phyloP scores from a whole-genome alignment of 192 early-diverging fungal genomes.

The Pilaira anomala region DNA sequence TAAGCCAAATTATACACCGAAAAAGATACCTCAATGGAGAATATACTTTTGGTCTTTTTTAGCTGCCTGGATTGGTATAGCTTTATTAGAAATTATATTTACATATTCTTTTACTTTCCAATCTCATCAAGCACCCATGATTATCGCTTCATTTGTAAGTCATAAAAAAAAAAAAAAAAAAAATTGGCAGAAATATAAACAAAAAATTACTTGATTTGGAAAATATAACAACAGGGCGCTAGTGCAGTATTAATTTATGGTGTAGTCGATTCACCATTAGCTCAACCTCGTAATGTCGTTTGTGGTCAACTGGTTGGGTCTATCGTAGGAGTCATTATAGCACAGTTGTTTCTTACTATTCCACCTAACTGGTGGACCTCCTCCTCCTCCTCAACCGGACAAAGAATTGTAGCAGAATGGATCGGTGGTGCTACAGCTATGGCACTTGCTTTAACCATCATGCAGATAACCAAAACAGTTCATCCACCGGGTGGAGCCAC shows the following conservation, averaged over 20 bases:
- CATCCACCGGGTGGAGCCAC: constrained; percentile 57
- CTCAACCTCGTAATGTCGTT: constrained; percentile 53
- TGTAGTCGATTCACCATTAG: constrained; percentile 55
- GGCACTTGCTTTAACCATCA: constrained; percentile 41
- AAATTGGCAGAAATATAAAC: background rate
- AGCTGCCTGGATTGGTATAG: constrained; percentile 27
- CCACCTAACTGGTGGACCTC: constrained; percentile 15
- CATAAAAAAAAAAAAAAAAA: background rate
- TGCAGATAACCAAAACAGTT: constrained; percentile 52
- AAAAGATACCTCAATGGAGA: constrained; percentile 22
- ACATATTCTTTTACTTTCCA: constrained; percentile 12
- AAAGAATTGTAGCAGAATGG: constrained; percentile 43
- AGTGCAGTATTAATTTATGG: constrained; percentile 60
- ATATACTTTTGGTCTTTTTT: constrained; percentile 30
- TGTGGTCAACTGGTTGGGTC: constrained; percentile 48
- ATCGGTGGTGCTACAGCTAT: constrained; percentile 49
- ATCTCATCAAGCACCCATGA: constrained; percentile 16
- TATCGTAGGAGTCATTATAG: constrained; percentile 42
- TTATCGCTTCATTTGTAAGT: constrained; percentile 35
- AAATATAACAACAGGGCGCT: constrained; percentile 44
- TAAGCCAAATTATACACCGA: background rate
- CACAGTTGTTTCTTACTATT: constrained; percentile 36
- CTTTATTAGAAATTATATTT: constrained; percentile 24
- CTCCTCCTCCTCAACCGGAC: constrained; percentile 27
- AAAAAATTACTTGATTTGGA: background rate